A percentile compares a stretch with the other conserved stretches of the same genome.
phyloP scores from a whole-genome alignment of 176 grass and related monocot species.

The Secale cereale region DNA sequence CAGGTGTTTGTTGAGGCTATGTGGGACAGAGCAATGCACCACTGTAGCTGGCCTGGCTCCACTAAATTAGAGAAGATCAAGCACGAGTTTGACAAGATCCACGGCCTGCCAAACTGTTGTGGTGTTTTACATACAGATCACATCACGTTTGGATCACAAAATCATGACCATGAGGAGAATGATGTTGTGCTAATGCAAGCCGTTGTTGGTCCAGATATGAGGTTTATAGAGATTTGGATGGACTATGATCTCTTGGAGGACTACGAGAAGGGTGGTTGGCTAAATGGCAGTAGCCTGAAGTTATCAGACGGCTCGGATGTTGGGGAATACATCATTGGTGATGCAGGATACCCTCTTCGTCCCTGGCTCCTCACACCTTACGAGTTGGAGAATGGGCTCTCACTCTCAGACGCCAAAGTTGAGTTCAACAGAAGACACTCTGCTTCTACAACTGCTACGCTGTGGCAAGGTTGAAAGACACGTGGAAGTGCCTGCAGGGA shows the following conservation, averaged over 20 bases:
- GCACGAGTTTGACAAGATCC: conserved; percentile 40
- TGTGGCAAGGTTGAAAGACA: no score
- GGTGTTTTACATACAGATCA: conserved; percentile 45
- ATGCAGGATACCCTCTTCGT: no score
- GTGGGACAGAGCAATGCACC: conserved; percentile 28
- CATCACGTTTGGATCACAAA: not conserved
- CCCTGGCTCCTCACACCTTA: no score
- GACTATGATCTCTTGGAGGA: no score
- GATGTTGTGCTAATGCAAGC: conserved; percentile 47
- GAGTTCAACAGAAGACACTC: no score
- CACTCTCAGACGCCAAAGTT: no score
- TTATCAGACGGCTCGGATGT: not conserved
- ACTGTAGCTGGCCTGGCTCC: conserved; percentile 43
- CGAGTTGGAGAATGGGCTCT: no score
- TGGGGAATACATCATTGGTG: not conserved
- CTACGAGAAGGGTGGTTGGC: not conserved
- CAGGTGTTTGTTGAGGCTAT: conserved; percentile 63
- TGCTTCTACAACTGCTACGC: no score
- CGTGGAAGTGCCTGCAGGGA: no score
- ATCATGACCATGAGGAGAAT: not conserved
- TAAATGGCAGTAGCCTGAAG: not conserved
- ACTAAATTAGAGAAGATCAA: conserved; percentile 46
- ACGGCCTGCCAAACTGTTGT: conserved; percentile 56
- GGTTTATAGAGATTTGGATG: not conserved
- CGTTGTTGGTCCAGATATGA: conserved; percentile 19